These are phyloP conservation scores for Leishmania tarentolae DNA, from an alignment of 208 protist genomes.

Conservation along the genomic window DNA sequence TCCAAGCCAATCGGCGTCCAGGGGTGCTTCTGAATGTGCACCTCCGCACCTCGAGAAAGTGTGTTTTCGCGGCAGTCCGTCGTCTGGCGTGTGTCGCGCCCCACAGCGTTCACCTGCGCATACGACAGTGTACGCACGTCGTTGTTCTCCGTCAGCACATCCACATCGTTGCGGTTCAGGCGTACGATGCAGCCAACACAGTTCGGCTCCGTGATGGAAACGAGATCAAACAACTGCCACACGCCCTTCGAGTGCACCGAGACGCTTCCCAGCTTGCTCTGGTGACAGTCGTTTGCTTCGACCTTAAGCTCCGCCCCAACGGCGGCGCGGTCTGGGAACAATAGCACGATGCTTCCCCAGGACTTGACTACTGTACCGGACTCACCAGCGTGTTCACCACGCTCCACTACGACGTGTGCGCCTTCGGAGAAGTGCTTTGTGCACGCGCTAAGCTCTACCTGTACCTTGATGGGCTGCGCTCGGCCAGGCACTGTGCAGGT, in stretches of 20 bases:
- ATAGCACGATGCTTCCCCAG: conserved; percentile 65
- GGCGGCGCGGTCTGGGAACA: conserved; percentile 76
- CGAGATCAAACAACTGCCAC: conserved; percentile 86
- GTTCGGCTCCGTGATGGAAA: conserved; percentile 66
- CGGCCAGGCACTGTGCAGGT: conserved; percentile 62
- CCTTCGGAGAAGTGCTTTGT: conserved; percentile 86
- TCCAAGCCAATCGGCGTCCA: conserved; percentile 65
- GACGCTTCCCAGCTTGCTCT: conserved; percentile 76
- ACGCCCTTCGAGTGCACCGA: conserved; percentile 67
- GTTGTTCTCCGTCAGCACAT: conserved; percentile 84
- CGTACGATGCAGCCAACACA: conserved; percentile 79
- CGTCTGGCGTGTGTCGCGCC: conserved; percentile 55
- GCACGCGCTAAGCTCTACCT: conserved; percentile 79
- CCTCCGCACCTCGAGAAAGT: conserved; percentile 73
- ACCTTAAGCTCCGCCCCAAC: conserved; percentile 70
- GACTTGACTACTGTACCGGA: conserved; percentile 89
- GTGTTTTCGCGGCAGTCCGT: conserved; percentile 77
- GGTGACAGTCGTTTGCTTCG: conserved; percentile 83
- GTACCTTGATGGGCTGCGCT: conserved; percentile 61
- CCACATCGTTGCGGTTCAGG: conserved; percentile 65
- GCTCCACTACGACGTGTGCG: conserved; percentile 84
- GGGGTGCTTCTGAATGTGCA: conserved; percentile 62
- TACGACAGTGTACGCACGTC: conserved; percentile 71
- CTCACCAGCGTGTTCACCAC: conserved; percentile 77
- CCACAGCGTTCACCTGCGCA: conserved; percentile 69